phyloP scores from a whole-genome alignment of 257 asterid genomes.

The Cinchona pubescens region DNA sequence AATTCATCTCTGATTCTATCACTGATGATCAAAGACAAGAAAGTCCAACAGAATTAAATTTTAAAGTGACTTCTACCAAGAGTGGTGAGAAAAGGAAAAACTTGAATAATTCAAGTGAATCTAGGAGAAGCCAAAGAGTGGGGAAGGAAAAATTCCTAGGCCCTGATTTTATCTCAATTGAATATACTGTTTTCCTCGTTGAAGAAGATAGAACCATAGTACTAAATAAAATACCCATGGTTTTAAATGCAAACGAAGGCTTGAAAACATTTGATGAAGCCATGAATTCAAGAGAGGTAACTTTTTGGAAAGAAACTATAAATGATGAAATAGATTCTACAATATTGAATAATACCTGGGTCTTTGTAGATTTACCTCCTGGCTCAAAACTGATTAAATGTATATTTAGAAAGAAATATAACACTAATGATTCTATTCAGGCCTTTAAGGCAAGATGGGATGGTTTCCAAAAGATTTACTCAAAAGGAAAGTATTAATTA shows the following conservation, averaged over 20 bases:
- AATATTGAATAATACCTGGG: constrained; percentile 1
- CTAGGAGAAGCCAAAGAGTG: not conserved
- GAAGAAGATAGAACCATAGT: not conserved
- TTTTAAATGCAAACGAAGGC: not conserved
- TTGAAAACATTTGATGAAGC: not conserved
- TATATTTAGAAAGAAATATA: too few species aligned
- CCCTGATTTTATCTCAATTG: not conserved
- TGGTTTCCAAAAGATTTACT: not conserved
- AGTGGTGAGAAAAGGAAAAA: not conserved
- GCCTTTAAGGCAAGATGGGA: not conserved
- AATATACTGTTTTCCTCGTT: not conserved
- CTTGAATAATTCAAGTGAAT: not conserved
- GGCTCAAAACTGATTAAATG: not conserved
- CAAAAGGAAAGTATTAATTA: not conserved
- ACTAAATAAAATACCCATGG: not conserved
- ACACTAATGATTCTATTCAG: too few species aligned
- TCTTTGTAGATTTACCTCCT: not conserved
- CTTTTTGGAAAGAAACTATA: not conserved
- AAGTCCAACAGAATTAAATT: too few species aligned
- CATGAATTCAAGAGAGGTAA: not conserved
- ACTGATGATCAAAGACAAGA: too few species aligned
- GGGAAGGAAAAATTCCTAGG: not conserved
- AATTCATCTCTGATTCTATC: not conserved
- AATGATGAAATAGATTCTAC: constrained; percentile 9
- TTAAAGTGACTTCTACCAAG: too few species aligned